These are phyloP conservation scores for Trypanosoma rangeli DNA, from an alignment of 208 protist species.

Conservation along the genomic window DNA sequence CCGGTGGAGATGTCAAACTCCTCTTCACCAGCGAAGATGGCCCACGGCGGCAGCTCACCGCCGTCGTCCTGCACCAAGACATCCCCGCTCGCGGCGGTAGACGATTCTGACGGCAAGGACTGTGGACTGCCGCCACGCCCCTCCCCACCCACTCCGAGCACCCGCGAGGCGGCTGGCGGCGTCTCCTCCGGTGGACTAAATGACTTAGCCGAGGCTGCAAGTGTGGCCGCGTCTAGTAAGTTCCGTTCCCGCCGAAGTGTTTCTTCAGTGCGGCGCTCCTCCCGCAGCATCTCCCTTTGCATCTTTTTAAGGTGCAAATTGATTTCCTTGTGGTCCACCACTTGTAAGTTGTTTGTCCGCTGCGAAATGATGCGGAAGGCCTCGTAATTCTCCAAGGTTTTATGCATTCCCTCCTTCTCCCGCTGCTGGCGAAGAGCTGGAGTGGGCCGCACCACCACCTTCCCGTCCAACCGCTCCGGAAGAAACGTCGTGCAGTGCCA, in stretches of 20 bases:
- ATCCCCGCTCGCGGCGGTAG: neutral
- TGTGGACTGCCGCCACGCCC: neutral
- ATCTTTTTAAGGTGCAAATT: conserved; percentile 79
- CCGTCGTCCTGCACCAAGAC: neutral
- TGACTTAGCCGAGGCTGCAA: conserved; percentile 68
- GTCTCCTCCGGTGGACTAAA: conserved; percentile 37
- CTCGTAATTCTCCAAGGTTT: conserved; percentile 86
- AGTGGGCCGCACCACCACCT: conserved; percentile 39
- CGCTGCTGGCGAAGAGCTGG: conserved; percentile 67
- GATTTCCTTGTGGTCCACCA: conserved; percentile 89
- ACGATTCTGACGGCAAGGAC: neutral
- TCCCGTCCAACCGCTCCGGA: conserved; percentile 25
- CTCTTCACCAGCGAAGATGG: conserved; percentile 64
- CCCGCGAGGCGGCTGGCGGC: conserved; percentile 34
- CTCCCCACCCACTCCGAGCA: conserved; percentile 25
- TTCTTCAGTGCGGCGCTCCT: conserved; percentile 57
- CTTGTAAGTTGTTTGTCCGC: conserved; percentile 87
- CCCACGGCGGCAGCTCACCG: conserved; percentile 85
- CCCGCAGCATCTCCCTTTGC: conserved; percentile 44
- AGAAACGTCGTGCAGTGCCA: conserved; percentile 84
- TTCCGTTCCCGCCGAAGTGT: conserved; percentile 62
- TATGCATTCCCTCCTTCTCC: conserved; percentile 74
- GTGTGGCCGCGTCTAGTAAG: conserved; percentile 54
- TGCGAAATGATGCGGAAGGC: conserved; percentile 88
- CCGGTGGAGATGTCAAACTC: conserved; percentile 84